Evolutionary conservation across 345 rosid genomes (phyloP).

Genomic region (Hevea brasiliensis): DNA sequence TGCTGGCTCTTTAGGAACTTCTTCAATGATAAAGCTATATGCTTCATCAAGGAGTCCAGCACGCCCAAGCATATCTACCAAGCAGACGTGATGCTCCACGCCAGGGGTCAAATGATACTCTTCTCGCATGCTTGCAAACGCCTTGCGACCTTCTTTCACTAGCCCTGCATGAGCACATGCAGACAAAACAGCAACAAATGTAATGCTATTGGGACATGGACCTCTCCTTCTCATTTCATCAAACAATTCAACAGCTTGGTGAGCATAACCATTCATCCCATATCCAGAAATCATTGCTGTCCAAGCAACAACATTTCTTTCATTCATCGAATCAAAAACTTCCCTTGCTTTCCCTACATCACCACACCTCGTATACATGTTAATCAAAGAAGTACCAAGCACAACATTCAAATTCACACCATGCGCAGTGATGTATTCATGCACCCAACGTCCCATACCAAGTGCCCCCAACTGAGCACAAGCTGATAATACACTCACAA

Average conservation of each 20-base stretch:
- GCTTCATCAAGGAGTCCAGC: slow-evolving; percentile 74
- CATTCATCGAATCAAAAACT: slow-evolving; percentile 62
- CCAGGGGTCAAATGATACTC: slow-evolving; percentile 50
- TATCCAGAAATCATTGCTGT: slow-evolving; percentile 88
- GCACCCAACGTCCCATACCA: slow-evolving; percentile 67
- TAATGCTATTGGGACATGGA: slow-evolving; percentile 55
- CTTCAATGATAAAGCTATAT: slow-evolving; percentile 46
- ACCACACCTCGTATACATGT: slow-evolving; percentile 85
- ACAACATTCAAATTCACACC: slow-evolving; percentile 53
- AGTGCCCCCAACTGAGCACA: slow-evolving; percentile 73
- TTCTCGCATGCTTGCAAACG: slow-evolving; percentile 54
- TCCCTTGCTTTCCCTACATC: slow-evolving; percentile 52
- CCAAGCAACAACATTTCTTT: slow-evolving; percentile 78
- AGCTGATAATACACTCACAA: slow-evolving; percentile 63
- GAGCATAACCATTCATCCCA: slow-evolving; percentile 74
- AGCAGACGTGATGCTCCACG: slow-evolving; percentile 74
- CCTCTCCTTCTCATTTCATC: slow-evolving; percentile 47
- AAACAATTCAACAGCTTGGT: slow-evolving; percentile 54
- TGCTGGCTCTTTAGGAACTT: slow-evolving; percentile 42
- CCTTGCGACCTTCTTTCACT: slow-evolving; percentile 48
- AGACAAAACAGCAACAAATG: slow-evolving; percentile 73
- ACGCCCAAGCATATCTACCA: slow-evolving; percentile 87
- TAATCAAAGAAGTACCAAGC: slow-evolving; percentile 74
- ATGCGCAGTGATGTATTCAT: slow-evolving; percentile 38
- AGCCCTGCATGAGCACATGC: slow-evolving; percentile 89